These are phyloP conservation scores for Salix brachista DNA, from an alignment of 345 rosid species.

Conservation along the genomic window DNA sequence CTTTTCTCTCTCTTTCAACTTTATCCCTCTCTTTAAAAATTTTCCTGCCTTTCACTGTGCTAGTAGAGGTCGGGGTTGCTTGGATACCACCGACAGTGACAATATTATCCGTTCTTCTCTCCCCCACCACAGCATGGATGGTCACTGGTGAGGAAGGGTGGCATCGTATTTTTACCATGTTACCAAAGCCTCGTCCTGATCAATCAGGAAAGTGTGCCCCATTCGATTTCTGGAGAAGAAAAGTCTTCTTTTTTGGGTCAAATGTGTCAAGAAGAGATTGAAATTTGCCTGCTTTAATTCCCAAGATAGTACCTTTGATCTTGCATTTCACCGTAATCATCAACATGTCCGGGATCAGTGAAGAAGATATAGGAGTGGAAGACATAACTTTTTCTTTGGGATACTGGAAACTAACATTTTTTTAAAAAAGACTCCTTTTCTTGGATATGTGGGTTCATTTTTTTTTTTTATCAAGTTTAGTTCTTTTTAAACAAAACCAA, in stretches of 20 bases:
- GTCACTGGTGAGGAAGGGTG: background rate
- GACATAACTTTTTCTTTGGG: too few relatives aligned
- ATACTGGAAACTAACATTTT: too few relatives aligned
- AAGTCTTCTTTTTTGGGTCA: background rate
- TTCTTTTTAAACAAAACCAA: too few relatives aligned
- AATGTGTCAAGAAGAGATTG: too few relatives aligned
- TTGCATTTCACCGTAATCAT: background rate
- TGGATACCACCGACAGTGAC: constrained; percentile 14
- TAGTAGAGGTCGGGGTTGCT: constrained; percentile 13
- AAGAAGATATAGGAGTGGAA: too few relatives aligned
- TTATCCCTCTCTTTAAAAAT: background rate
- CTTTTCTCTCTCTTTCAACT: background rate
- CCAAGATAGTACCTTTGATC: background rate
- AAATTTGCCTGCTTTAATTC: too few relatives aligned
- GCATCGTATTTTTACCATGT: background rate
- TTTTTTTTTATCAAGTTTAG: too few relatives aligned
- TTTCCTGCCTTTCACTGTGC: background rate
- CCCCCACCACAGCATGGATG: constrained; percentile 4
- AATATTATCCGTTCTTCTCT: background rate
- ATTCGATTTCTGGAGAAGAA: background rate
- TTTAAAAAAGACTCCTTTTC: too few relatives aligned
- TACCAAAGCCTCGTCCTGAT: background rate
- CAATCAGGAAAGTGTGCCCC: background rate
- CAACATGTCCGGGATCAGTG: background rate
- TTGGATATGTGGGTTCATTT: too few relatives aligned